phyloP scores from a whole-genome alignment of 2,329 filamentous ascomycete genomes.

The Exophiala bonariae region DNA sequence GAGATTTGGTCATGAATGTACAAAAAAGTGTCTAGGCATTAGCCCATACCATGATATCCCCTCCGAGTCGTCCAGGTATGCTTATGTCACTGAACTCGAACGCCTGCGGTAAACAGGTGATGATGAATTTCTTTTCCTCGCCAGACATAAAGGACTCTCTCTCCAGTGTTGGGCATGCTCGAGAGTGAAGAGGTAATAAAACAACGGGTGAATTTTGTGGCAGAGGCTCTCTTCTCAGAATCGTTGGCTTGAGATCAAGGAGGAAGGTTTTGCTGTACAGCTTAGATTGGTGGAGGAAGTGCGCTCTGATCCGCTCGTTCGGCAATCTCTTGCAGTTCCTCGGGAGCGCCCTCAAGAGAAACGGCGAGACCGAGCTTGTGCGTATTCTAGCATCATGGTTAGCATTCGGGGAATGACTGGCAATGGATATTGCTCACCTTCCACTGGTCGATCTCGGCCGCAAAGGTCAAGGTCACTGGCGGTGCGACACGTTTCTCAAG shows the following conservation, averaged over 20 bases:
- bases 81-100: slow-evolving; percentile 4
- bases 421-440: slow-evolving; percentile 64
- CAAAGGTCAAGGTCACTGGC: slow-evolving; percentile 90
- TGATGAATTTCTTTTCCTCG: slow-evolving; percentile 5
- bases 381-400: slow-evolving; percentile 65
- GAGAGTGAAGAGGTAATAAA: slow-evolving; percentile 47
- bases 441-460: slow-evolving; percentile 92
- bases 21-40: slow-evolving; percentile 1
- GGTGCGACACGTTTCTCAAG: slow-evolving; percentile 95
- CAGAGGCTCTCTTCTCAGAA: too few relatives aligned
- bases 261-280: not conserved
- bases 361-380: slow-evolving; percentile 94
- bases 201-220: slow-evolving; percentile 36
- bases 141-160: not conserved
- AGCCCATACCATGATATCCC: slow-evolving; percentile 8
- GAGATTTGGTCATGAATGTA: not conserved
- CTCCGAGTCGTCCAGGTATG: not conserved
- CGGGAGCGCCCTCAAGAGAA: slow-evolving; percentile 80
- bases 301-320: slow-evolving; percentile 36
- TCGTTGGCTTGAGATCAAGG: slow-evolving; percentile 3
- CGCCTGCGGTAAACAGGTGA: slow-evolving; percentile 3
- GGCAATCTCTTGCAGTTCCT: slow-evolving; percentile 74
- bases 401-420: slow-evolving; percentile 31
- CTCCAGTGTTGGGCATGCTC: slow-evolving; percentile 6
- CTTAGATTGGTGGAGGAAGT: slow-evolving; percentile 49